Evolutionary conservation across 345 rosid genomes (phyloP).

Genomic region (Syzygium oleosum): DNA sequence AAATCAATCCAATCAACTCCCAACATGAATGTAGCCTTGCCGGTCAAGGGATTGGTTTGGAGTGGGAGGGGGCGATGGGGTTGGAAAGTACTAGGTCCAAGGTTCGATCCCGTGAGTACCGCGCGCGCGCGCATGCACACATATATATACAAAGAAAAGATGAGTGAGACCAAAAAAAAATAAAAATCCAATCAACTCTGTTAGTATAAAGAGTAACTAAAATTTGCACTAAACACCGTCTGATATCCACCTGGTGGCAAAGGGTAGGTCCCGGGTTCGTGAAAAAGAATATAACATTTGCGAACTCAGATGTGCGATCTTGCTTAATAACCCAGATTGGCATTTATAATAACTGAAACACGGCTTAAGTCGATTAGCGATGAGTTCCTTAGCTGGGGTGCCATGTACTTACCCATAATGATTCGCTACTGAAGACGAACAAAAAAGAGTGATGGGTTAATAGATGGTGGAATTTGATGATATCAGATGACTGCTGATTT

Average conservation of each 20-base stretch:
- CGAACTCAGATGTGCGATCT: not conserved
- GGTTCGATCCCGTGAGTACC: too few relatives aligned
- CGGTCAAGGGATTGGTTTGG: too few relatives aligned
- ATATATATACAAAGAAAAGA: too few relatives aligned
- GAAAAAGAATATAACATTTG: not conserved
- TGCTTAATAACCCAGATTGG: not conserved
- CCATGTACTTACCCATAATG: not conserved
- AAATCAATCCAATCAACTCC: not conserved
- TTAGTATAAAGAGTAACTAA: not conserved
- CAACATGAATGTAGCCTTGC: too few relatives aligned
- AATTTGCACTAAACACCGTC: not conserved
- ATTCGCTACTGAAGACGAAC: not conserved
- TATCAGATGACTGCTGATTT: not conserved
- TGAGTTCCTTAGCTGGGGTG: not conserved
- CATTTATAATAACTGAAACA: not conserved
- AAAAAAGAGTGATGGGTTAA: not conserved
- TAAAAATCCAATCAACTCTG: not conserved
- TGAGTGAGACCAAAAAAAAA: too few relatives aligned
- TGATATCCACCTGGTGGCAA: not conserved
- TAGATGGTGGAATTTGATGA: not conserved
- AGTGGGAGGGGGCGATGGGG: too few relatives aligned
- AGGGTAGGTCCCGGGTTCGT: not conserved
- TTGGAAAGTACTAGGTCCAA: too few relatives aligned
- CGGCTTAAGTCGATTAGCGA: not conserved
- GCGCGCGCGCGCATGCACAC: too few relatives aligned